These are phyloP conservation scores for Pythium sukuiense DNA, from an alignment of 352 stramenopile species.

Conservation along the genomic window DNA sequence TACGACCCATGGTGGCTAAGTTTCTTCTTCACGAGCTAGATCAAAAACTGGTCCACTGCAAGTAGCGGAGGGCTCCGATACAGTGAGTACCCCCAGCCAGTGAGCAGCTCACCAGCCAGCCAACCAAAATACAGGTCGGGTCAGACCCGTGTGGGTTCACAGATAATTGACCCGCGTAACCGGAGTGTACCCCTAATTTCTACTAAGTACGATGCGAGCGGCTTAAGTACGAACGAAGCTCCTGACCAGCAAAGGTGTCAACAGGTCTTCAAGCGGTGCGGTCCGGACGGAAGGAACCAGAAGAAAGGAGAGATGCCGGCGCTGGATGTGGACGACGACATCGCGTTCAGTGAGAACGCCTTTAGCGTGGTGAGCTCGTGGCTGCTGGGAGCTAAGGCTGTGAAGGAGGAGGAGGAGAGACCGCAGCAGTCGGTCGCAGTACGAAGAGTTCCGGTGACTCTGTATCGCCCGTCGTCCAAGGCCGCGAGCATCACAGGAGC, in stretches of 20 bases:
- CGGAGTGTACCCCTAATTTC: background rate
- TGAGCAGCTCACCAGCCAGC: slow-evolving; percentile 28
- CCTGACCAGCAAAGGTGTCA: slow-evolving; percentile 12
- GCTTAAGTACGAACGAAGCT: slow-evolving; percentile 9
- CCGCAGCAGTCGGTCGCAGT: background rate
- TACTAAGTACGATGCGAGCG: slow-evolving; percentile 10
- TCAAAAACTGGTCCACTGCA: slow-evolving; percentile 50
- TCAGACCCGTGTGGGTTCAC: background rate
- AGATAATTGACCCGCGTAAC: background rate
- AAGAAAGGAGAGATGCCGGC: background rate
- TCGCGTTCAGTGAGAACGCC: slow-evolving; percentile 52
- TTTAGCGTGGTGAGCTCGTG: slow-evolving; percentile 70
- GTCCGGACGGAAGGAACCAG: too few relatives aligned
- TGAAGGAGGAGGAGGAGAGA: slow-evolving; percentile 15
- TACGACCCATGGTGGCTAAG: slow-evolving; percentile 94
- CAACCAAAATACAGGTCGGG: slow-evolving; percentile 34
- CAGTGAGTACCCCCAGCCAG: background rate
- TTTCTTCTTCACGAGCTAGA: slow-evolving; percentile 56
- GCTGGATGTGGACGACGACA: slow-evolving; percentile 45
- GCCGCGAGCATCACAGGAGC: slow-evolving; percentile 21
- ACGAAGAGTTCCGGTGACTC: slow-evolving; percentile 34
- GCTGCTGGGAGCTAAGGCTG: slow-evolving; percentile 39
- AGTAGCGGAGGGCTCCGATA: too few relatives aligned
- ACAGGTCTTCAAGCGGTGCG: slow-evolving; percentile 8
- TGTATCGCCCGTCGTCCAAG: slow-evolving; percentile 52